A percentile compares a stretch with the other conserved stretches of the same genome.
Evolutionary conservation across 2,329 filamentous ascomycete genomes (phyloP).

Genomic region (Neonectria magnoliae): DNA sequence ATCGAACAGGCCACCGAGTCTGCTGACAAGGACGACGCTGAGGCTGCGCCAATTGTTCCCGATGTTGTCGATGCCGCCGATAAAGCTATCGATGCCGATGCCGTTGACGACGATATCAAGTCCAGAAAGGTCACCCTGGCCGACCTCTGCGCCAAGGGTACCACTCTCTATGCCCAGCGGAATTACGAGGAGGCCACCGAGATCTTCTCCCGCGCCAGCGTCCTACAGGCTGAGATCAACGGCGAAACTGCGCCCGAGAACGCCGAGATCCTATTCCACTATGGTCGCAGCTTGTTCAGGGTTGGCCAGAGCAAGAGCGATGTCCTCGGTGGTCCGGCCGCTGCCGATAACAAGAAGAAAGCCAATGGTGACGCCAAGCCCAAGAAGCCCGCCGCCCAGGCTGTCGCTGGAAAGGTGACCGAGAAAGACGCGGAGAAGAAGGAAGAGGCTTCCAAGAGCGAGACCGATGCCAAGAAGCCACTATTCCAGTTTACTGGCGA

Average conservation of each 20-base stretch:
- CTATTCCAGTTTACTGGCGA: constrained; percentile 94
- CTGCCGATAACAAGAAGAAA: constrained; percentile 60
- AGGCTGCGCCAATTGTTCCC: constrained; percentile 33
- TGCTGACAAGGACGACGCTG: constrained; percentile 28
- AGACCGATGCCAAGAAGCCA: constrained; percentile 68
- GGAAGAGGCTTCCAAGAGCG: constrained; percentile 50
- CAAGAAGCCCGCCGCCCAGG: constrained; percentile 53
- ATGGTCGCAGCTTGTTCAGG: constrained; percentile 93
- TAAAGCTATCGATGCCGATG: constrained; percentile 37
- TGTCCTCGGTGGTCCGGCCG: constrained; percentile 85
- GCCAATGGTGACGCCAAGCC: constrained; percentile 47
- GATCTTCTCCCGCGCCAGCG: constrained; percentile 86
- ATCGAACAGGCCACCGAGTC: constrained; percentile 25
- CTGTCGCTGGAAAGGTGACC: constrained; percentile 54
- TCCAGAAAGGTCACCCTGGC: constrained; percentile 73
- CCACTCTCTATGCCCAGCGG: constrained; percentile 87
- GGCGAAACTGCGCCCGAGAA: constrained; percentile 92
- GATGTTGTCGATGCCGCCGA: constrained; percentile 13
- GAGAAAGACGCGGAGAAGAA: constrained; percentile 57
- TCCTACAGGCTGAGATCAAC: constrained; percentile 90
- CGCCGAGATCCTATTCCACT: constrained; percentile 92
- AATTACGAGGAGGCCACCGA: constrained; percentile 89
- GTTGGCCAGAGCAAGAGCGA: constrained; percentile 95
- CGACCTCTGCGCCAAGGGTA: constrained; percentile 82
- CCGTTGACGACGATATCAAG: constrained; percentile 53